phyloP scores from a whole-genome alignment of 2,329 filamentous ascomycete genomes.

The Nemania serpens region DNA sequence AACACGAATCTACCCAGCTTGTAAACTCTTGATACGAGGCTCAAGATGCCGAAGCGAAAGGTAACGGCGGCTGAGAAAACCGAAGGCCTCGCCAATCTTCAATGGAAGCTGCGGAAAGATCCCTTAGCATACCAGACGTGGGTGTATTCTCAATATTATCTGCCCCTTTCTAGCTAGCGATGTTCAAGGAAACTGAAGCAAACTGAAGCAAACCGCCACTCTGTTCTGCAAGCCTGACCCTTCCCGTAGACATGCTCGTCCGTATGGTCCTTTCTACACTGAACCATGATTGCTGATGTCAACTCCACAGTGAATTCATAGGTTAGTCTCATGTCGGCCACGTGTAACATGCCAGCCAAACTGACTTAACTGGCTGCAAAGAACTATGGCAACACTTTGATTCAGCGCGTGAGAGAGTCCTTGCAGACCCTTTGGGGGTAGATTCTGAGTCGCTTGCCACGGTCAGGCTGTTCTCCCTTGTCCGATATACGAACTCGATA shows the following conservation, averaged over 20 bases:
- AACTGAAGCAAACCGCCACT: not conserved
- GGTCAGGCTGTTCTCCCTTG: slow-evolving; percentile 8
- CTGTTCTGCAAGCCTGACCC: not conserved
- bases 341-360: not conserved
- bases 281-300: slow-evolving; percentile 11
- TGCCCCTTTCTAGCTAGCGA: not conserved
- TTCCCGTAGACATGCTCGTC: not conserved
- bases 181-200: not conserved
- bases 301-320: slow-evolving; percentile 22
- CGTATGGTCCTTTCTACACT: not conserved
- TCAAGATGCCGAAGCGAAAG: slow-evolving; percentile 27
- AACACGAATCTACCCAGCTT: not conserved
- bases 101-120: slow-evolving; percentile 30
- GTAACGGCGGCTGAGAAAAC: slow-evolving; percentile 28
- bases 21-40: not conserved
- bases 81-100: slow-evolving; percentile 27
- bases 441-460: slow-evolving; percentile 80
- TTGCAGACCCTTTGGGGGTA: slow-evolving; percentile 78
- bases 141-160: not conserved
- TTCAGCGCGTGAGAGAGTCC: slow-evolving; percentile 87
- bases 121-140: slow-evolving; percentile 29
- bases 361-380: slow-evolving; percentile 62
- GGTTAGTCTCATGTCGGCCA: slow-evolving; percentile 8
- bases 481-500: not conserved
- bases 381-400: slow-evolving; percentile 92